Evolutionary conservation across 257 asterid genomes (phyloP).

Genomic region (Solanum infundibuliforme): DNA sequence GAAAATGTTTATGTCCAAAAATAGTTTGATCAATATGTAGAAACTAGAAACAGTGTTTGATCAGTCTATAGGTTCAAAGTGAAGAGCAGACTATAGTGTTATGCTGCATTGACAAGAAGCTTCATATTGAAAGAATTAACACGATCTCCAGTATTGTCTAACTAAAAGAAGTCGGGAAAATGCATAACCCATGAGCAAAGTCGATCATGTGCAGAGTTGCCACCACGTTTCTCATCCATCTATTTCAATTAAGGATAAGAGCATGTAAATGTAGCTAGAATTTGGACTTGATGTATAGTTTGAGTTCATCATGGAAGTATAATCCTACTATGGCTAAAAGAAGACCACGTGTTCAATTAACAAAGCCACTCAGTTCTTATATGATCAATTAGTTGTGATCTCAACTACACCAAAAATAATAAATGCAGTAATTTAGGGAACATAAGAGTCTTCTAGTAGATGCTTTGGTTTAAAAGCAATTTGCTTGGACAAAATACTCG

Average conservation of each 20-base stretch:
- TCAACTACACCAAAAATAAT: not conserved
- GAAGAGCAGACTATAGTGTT: not conserved
- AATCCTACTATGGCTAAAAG: not conserved
- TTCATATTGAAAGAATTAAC: not conserved
- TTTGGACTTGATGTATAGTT: not conserved
- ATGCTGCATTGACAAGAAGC: not conserved
- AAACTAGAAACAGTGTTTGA: not conserved
- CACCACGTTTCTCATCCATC: not conserved
- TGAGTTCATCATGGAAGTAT: not conserved
- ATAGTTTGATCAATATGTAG: not conserved
- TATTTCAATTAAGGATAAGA: not conserved
- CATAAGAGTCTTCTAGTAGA: not conserved
- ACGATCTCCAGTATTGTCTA: not conserved
- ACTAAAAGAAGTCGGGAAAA: not conserved
- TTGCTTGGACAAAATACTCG: not conserved
- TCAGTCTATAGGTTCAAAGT: not conserved
- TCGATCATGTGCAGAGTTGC: not conserved
- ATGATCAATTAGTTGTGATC: not conserved
- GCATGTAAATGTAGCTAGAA: not conserved
- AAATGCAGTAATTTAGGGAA: not conserved
- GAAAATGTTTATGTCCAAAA: not conserved
- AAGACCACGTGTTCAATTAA: not conserved
- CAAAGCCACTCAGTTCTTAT: not conserved
- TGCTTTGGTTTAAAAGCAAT: not conserved
- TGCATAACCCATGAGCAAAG: not conserved